Evolutionary conservation across 257 asterid species (phyloP).

Genomic region (Solanum piurae): DNA sequence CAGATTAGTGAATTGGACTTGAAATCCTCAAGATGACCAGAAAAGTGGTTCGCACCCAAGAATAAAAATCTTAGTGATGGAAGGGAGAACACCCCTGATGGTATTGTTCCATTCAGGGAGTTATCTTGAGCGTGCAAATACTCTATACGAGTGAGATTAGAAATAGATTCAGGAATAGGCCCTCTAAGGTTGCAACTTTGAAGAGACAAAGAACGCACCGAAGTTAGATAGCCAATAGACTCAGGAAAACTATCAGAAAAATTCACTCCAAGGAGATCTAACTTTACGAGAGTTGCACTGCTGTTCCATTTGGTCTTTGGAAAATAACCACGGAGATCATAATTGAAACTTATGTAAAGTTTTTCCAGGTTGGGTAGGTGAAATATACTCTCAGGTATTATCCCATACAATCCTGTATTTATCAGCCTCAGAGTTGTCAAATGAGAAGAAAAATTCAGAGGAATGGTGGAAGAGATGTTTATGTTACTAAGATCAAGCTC

Average conservation of each 20-base stretch:
- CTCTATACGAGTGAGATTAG: neutral
- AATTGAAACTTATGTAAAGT: neutral
- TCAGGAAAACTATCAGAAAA: neutral
- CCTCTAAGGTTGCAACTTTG: neutral
- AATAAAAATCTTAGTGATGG: neutral
- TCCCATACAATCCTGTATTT: neutral
- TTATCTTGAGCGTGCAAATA: neutral
- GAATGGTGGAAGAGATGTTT: neutral
- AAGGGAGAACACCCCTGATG: neutral
- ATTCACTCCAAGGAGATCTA: neutral
- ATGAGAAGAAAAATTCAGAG: neutral
- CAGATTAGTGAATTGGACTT: too few relatives aligned
- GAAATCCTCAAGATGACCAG: too few relatives aligned
- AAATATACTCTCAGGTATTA: neutral
- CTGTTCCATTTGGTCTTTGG: neutral
- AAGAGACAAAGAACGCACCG: neutral
- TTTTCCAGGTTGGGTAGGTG: neutral
- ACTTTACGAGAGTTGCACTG: neutral
- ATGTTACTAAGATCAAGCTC: neutral
- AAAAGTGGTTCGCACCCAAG: too few relatives aligned
- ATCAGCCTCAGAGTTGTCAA: accelerated
- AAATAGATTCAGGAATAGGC: neutral
- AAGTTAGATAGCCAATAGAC: neutral
- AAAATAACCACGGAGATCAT: neutral
- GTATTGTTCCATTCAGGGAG: neutral